These are phyloP conservation scores for Lachancea dasiensis DNA, from an alignment of 805 yeast genomes.

Conservation along the genomic window DNA sequence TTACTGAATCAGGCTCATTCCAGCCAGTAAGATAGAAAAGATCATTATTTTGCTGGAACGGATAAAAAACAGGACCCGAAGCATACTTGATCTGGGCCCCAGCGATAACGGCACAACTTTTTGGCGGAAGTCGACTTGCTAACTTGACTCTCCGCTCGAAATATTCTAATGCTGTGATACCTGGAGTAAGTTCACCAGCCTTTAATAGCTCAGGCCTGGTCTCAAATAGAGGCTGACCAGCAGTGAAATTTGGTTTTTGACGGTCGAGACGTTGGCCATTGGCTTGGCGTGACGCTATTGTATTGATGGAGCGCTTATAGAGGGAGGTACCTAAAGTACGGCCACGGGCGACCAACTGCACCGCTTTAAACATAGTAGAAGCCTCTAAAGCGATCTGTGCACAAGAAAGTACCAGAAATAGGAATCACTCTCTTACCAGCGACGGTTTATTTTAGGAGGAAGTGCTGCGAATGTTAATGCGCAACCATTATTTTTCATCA, in stretches of 20 bases:
- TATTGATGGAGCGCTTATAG: slow-evolving; percentile 1
- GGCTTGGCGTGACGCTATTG: not conserved
- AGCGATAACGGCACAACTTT: slow-evolving; percentile 65
- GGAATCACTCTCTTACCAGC: no score
- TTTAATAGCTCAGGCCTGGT: slow-evolving; percentile 72
- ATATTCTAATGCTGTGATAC: slow-evolving; percentile 80
- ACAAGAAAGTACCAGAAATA: no score
- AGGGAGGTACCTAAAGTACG: not conserved
- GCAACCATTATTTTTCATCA: not conserved
- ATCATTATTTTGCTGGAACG: slow-evolving; percentile 89
- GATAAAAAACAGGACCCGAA: slow-evolving; percentile 86
- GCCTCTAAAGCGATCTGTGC: no score
- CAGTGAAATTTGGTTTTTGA: slow-evolving; percentile 29
- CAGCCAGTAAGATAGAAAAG: slow-evolving; percentile 85
- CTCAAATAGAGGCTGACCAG: slow-evolving; percentile 86
- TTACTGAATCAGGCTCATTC: slow-evolving; percentile 80
- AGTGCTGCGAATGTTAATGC: not conserved
- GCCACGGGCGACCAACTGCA: not conserved
- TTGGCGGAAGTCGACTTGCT: slow-evolving; percentile 49
- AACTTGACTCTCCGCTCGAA: slow-evolving; percentile 61
- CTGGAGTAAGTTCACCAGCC: slow-evolving; percentile 81
- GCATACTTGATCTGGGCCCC: slow-evolving; percentile 73
- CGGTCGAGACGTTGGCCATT: slow-evolving; percentile 5
- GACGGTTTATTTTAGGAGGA: not conserved
- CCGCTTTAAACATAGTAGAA: slow-evolving; percentile 1